Percentiles rank a stretch among this genome's conserved stretches.
phyloP scores from a whole-genome alignment of 345 rosid species.

The Euclidium syriacum region DNA sequence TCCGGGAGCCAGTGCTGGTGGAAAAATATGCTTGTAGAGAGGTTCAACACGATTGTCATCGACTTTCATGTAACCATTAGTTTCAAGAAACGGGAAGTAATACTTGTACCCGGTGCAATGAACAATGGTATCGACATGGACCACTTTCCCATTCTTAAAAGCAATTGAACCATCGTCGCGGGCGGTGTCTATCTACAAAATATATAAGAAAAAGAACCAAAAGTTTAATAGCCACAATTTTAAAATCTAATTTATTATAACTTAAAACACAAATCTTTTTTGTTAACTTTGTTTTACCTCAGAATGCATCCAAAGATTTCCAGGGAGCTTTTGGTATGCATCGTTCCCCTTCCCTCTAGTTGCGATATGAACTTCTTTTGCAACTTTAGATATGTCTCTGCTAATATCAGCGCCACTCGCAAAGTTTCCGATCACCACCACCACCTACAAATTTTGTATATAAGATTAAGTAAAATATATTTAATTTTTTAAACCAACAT shows the following conservation, averaged over 20 bases:
- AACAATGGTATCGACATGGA: conserved; percentile 51
- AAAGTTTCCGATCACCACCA: conserved; percentile 53
- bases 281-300: conserved; percentile 44
- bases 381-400: conserved; percentile 54
- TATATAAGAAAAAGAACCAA: neutral
- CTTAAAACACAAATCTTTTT: too few relatives aligned
- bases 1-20: conserved; percentile 54
- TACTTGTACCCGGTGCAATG: conserved; percentile 89
- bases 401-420: conserved; percentile 62
- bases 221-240: neutral
- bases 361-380: conserved; percentile 73
- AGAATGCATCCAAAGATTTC: conserved; percentile 66
- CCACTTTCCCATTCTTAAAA: conserved; percentile 47
- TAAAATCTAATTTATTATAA: too few relatives aligned
- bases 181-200: conserved; percentile 51
- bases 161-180: conserved; percentile 50
- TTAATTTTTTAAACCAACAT: too few relatives aligned
- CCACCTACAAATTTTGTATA: conserved; percentile 51
- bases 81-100: conserved; percentile 71
- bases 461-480: too few relatives aligned
- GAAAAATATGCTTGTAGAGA: conserved; percentile 64
- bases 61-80: conserved; percentile 48
- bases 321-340: conserved; percentile 35
- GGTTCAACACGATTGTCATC: conserved; percentile 75
- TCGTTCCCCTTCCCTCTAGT: conserved; percentile 39